A percentile compares a stretch with the other conserved stretches of the same genome.
Evolutionary conservation across 768 basidiomycete species (phyloP).

Genomic region (Austroboletus eburneus): DNA sequence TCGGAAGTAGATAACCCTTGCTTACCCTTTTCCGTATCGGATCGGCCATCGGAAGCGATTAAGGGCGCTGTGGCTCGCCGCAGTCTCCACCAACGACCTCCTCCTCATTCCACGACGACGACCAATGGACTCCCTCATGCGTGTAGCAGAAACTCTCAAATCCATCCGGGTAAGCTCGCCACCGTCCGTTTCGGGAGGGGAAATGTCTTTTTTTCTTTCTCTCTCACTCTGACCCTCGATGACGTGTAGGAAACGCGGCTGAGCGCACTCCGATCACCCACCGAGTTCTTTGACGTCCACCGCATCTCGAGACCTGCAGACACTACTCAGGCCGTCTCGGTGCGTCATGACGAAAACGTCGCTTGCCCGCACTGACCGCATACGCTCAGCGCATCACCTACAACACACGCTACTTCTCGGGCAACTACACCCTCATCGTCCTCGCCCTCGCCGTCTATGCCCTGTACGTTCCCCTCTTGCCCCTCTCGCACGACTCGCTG

Average conservation of each 20-base stretch:
- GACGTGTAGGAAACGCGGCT: conserved; percentile 66
- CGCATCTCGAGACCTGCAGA: conserved; percentile 83
- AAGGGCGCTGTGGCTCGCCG: too few relatives aligned
- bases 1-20: too few relatives aligned
- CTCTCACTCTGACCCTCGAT: too few relatives aligned
- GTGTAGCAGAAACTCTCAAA: conserved; percentile 64
- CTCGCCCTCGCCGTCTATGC: conserved; percentile 81
- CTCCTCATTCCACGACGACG: too few relatives aligned
- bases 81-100: too few relatives aligned
- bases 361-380: too few relatives aligned
- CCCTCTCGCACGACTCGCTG: too few relatives aligned
- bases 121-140: conserved; percentile 71
- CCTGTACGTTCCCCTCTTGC: conserved; percentile 48
- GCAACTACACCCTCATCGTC: conserved; percentile 85
- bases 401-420: conserved; percentile 88
- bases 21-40: too few relatives aligned
- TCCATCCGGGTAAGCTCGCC: conserved; percentile 64
- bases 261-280: conserved; percentile 65
- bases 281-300: conserved; percentile 82
- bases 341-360: too few relatives aligned
- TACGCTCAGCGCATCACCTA: conserved; percentile 77
- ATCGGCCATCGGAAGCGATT: too few relatives aligned
- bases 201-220: neutral
- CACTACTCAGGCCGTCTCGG: conserved; percentile 72
- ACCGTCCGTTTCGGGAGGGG: neutral